Percentiles rank a stretch among this genome's conserved stretches.
phyloP scores from a whole-genome alignment of 306 rosid species.

The Cicer cuneatum region DNA sequence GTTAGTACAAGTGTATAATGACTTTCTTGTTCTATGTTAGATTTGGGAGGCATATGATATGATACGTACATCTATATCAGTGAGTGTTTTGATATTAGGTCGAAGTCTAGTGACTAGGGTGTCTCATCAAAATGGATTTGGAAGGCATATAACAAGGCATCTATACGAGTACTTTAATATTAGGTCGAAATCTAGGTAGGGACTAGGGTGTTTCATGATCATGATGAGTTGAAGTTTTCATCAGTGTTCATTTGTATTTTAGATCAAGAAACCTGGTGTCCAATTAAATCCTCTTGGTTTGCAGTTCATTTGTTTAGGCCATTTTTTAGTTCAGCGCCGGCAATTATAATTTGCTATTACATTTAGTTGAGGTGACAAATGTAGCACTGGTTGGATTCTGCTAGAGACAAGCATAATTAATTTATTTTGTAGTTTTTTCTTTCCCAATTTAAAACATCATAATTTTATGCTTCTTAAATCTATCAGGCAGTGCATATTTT shows the following conservation, averaged over 20 bases:
- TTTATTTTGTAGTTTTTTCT: slow-evolving; percentile 28
- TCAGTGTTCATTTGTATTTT: slow-evolving; percentile 9
- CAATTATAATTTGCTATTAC: slow-evolving; percentile 11
- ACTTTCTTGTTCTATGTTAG: slow-evolving; percentile 12
- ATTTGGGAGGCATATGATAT: slow-evolving; percentile 12
- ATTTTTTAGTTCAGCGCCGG: background rate
- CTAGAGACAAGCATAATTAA: slow-evolving; percentile 30
- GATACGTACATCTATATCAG: background rate
- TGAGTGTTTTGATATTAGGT: background rate
- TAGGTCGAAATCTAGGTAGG: slow-evolving; percentile 13
- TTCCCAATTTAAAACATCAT: background rate
- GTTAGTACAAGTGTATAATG: slow-evolving; percentile 57
- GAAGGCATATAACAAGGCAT: slow-evolving; percentile 1
- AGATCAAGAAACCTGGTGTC: slow-evolving; percentile 2
- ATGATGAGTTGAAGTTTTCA: slow-evolving; percentile 6
- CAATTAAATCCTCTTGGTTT: slow-evolving; percentile 38
- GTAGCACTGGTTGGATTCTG: slow-evolving; percentile 2
- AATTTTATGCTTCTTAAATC: slow-evolving; percentile 34
- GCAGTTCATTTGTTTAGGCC: slow-evolving; percentile 7
- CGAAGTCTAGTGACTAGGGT: slow-evolving; percentile 5
- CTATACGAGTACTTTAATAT: background rate
- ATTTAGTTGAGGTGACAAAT: slow-evolving; percentile 20
- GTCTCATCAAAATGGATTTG: slow-evolving; percentile 9
- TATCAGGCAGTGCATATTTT: slow-evolving; percentile 86
- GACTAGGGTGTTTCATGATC: slow-evolving; percentile 16